These are phyloP conservation scores for Sugiyamaella boreocaroliniensis DNA, from an alignment of 805 yeast genomes.

Conservation along the genomic window DNA sequence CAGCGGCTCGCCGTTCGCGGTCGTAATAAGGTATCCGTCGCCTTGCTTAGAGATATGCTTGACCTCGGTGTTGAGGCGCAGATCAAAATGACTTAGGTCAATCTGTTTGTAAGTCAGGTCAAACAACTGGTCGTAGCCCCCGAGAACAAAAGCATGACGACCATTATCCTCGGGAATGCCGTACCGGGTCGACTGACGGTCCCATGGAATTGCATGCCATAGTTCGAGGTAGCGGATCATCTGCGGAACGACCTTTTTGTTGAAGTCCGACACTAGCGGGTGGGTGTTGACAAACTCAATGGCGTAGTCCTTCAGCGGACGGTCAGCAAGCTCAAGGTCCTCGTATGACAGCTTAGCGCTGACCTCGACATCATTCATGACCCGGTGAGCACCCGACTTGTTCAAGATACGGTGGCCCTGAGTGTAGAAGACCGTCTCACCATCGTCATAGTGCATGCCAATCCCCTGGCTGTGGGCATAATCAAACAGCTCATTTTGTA, in stretches of 20 bases:
- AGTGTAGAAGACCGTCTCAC: conserved; percentile 27
- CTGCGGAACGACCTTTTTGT: conserved; percentile 46
- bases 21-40: conserved; percentile 24
- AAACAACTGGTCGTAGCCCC: conserved; percentile 52
- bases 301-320: conserved; percentile 46
- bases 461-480: conserved; percentile 34
- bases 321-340: conserved; percentile 43
- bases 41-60: conserved; percentile 26
- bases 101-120: conserved; percentile 38
- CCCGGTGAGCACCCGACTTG: conserved; percentile 21
- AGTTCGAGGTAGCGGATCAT: conserved; percentile 52
- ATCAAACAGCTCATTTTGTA: conserved; percentile 57
- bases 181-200: conserved; percentile 58
- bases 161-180: conserved; percentile 69
- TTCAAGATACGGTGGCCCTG: conserved; percentile 15
- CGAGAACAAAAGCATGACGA: conserved; percentile 61
- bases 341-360: conserved; percentile 52
- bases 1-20: conserved; percentile 17
- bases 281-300: conserved; percentile 37
- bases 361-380: conserved; percentile 51
- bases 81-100: conserved; percentile 29
- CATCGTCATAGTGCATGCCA: conserved; percentile 44
- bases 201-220: conserved; percentile 77
- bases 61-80: conserved; percentile 41
- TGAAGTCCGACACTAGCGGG: conserved; percentile 33